Conservation (phyloP, 2,329 filamentous ascomycete species). For the Diaporthe australafricana region DNA sequence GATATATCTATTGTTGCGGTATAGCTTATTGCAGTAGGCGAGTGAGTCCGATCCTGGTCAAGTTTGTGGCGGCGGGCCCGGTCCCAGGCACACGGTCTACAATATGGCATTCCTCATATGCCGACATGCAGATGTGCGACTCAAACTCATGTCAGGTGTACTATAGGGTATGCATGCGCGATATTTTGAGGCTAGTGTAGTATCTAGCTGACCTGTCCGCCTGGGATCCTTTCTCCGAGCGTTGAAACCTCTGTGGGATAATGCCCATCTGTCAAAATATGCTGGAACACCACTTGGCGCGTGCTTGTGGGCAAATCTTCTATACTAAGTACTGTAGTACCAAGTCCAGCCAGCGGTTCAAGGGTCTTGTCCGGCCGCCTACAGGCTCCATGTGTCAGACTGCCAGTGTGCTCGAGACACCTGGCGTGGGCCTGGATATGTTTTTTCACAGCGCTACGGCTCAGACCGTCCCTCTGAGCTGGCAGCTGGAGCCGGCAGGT, state of each 20-base stretch:
- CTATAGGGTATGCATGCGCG: not conserved
- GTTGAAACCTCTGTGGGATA: not conserved
- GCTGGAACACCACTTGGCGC: not conserved
- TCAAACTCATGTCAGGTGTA: not conserved
- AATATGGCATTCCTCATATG: not conserved
- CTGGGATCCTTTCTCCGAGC: not conserved
- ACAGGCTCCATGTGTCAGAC: too few relatives aligned
- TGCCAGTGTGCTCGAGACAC: too few relatives aligned
- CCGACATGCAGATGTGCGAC: not conserved
- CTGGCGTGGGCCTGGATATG: too few relatives aligned
- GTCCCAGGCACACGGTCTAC: not conserved
- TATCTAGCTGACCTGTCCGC: not conserved
- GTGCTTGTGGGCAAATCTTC: not conserved
- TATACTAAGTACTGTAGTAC: too few relatives aligned
- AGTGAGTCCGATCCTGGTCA: not conserved
- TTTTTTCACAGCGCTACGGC: too few relatives aligned
- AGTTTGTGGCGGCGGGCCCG: constrained; percentile 15
- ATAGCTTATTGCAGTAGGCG: not conserved
- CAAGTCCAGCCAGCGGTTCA: too few relatives aligned
- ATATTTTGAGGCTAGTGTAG: not conserved
- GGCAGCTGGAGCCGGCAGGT: constrained; percentile 5
- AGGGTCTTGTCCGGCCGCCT: too few relatives aligned
- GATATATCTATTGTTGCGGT: not conserved
- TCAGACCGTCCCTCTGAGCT: not conserved
- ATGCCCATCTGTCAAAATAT: not conserved